A percentile compares a stretch with the other conserved stretches of the same genome.
Conservation (phyloP, 1,284 basidiomycete genomes). For the Marasmius fiardii region DNA sequence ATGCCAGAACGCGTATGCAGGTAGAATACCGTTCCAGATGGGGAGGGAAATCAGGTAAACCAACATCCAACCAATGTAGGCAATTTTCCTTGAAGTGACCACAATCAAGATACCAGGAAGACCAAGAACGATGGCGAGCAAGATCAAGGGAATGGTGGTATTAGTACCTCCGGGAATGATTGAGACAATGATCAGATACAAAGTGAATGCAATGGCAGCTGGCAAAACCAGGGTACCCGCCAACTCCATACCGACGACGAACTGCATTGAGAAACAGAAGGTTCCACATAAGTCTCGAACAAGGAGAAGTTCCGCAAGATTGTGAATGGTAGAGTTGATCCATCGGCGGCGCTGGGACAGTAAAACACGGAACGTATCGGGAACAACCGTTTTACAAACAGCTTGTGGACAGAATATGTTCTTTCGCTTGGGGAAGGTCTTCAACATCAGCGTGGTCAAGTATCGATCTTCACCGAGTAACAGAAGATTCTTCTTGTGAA, state of each 20-base stretch:
- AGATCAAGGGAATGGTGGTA: constrained; percentile 92
- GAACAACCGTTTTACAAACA: constrained; percentile 96
- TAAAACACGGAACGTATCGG: constrained; percentile 91
- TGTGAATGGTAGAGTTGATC: constrained; percentile 99
- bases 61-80: constrained; percentile 97
- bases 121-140: constrained; percentile 93
- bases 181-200: constrained; percentile 87
- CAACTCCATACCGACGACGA: constrained; percentile 97
- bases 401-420: constrained; percentile 99
- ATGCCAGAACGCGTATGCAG: constrained; percentile 97
- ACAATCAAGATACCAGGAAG: constrained; percentile 94
- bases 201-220: constrained; percentile 95
- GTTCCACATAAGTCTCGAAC: constrained; percentile 95
- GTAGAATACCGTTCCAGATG: constrained; percentile 94
- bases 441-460: constrained; percentile 91
- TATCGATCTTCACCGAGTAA: constrained; percentile 99
- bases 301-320: constrained; percentile 89
- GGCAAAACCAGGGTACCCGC: constrained; percentile 95
- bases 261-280: constrained; percentile 98
- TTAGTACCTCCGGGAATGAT: constrained; percentile 77
- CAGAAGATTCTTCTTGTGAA: constrained; percentile 99
- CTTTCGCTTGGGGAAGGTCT: constrained; percentile 99
- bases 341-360: constrained; percentile 96
- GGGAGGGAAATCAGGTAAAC: constrained; percentile 92
- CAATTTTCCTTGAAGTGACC: constrained; percentile 90